Evolutionary conservation across 176 grass and related monocot genomes (phyloP).

Genomic region (Ensete ventricosum): DNA sequence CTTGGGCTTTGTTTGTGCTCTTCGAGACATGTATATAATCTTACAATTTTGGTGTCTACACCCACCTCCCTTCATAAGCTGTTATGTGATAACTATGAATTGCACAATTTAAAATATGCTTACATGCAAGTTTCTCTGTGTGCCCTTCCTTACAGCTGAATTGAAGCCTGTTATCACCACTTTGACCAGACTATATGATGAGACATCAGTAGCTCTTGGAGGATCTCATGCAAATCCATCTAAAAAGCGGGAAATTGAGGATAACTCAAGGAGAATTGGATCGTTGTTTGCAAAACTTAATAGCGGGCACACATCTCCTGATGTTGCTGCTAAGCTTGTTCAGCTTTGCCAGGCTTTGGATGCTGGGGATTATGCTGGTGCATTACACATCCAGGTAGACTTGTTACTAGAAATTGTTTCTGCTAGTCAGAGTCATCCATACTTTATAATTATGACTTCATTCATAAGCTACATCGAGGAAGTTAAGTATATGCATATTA

Average conservation of each 20-base stretch:
- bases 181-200: constrained; percentile 72
- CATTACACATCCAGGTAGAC: constrained; percentile 85
- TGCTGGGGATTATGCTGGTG: constrained; percentile 54
- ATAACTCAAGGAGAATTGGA: constrained; percentile 90
- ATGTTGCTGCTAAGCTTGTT: constrained; percentile 76
- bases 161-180: constrained; percentile 73
- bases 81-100: not conserved
- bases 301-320: constrained; percentile 79
- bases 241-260: constrained; percentile 92
- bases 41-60: too few species aligned
- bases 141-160: constrained; percentile 61
- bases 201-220: constrained; percentile 71
- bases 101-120: not conserved
- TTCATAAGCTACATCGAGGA: not conserved
- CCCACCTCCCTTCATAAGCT: not conserved
- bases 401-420: not conserved
- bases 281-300: constrained; percentile 86
- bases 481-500: not conserved
- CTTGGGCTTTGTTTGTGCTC: not conserved
- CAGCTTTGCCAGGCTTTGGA: constrained; percentile 82
- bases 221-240: constrained; percentile 51
- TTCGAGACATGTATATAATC: too few species aligned
- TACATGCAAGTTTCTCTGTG: constrained; percentile 19
- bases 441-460: not conserved
- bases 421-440: not conserved